Base-by-base conservation (phyloP, 31 red algal species). In the Bonnemaisonia californica region DNA sequence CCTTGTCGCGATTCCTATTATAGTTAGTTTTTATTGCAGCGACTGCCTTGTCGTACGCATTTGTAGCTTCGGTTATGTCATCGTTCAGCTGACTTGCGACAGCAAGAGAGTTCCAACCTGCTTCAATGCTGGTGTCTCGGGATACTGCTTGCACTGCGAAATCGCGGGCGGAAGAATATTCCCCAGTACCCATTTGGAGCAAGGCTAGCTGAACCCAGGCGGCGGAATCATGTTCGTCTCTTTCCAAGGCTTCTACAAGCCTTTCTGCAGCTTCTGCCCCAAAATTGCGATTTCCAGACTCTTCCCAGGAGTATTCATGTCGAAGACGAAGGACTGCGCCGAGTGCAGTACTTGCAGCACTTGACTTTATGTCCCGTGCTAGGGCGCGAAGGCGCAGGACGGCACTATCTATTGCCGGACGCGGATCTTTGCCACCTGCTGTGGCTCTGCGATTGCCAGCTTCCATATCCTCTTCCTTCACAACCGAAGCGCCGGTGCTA, bases 191-290 rank as follows among this genome's bases (percentile, higher is more conserved):
- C 67, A 89, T 74, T 58, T 95, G 92, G 54, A 95, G 65, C 24
- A 95, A 56, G 8, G 85, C 41, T 59, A 95, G 48, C 68, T 95
- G 92, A 39, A 86, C 74, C 85, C 85, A 95, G 23, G 84, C 73
- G 23, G 86, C 40, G 29, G 72, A 48, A 47, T 89, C 86, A 45
- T 30, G 28, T 23, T 83, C 60, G 40, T 85, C 83, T 60, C 57
- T 59, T 66, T 95, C 92, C 42, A 95, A 67, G 18, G 84, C 79
- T 73, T 89, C 92, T 1, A 95, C 92, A 11, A 95, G 75, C 36
- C 92, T 45, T 78, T 90, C 92, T 16, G 92, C 92, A 16, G 92
- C 92, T 60, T 95, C 92, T 19, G 85, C 69, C 13, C 92, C 92
- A 69, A 85, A 95, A 34, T 87, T 87, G 8, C 86, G 76, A 56